Evolutionary conservation across 768 basidiomycete genomes (phyloP).

Genomic region (Phaffia tasmanica): DNA sequence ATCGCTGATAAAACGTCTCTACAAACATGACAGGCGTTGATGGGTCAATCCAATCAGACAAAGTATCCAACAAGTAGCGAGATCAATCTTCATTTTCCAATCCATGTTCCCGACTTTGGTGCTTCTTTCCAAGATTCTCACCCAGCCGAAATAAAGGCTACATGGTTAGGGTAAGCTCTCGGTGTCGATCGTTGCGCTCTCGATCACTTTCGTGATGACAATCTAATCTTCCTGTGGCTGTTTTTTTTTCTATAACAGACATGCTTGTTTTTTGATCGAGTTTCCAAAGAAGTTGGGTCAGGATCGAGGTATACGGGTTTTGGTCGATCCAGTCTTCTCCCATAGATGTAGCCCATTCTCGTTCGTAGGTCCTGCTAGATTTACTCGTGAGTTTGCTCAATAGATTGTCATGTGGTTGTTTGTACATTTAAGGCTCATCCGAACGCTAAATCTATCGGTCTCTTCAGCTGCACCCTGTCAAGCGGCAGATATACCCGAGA

Average conservation of each 20-base stretch:
- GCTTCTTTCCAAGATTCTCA: neutral
- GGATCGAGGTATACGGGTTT: slow-evolving; percentile 42
- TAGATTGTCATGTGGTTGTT: neutral
- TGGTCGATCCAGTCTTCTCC: slow-evolving; percentile 48
- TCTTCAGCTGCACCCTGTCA: slow-evolving; percentile 42
- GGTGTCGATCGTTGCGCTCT: neutral
- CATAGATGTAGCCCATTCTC: slow-evolving; percentile 47
- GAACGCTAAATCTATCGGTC: neutral
- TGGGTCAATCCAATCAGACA: neutral
- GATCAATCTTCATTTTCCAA: slow-evolving; percentile 15
- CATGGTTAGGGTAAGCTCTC: slow-evolving; percentile 44
- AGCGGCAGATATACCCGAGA: slow-evolving; percentile 49
- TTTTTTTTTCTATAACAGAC: slow-evolving; percentile 26
- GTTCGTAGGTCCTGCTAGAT: slow-evolving; percentile 44
- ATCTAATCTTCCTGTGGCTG: neutral
- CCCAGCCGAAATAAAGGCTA: slow-evolving; percentile 41
- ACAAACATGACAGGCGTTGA: neutral
- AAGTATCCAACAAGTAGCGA: slow-evolving; percentile 11
- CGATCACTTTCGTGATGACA: neutral
- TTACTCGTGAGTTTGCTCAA: slow-evolving; percentile 37
- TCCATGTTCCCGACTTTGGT: slow-evolving; percentile 26
- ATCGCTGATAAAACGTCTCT: neutral
- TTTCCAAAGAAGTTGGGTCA: slow-evolving; percentile 39
- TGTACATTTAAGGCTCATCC: neutral
- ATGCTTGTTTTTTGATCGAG: slow-evolving; percentile 49